Evolutionary conservation across 345 rosid species (phyloP).

Genomic region (Gossypium longicalyx): DNA sequence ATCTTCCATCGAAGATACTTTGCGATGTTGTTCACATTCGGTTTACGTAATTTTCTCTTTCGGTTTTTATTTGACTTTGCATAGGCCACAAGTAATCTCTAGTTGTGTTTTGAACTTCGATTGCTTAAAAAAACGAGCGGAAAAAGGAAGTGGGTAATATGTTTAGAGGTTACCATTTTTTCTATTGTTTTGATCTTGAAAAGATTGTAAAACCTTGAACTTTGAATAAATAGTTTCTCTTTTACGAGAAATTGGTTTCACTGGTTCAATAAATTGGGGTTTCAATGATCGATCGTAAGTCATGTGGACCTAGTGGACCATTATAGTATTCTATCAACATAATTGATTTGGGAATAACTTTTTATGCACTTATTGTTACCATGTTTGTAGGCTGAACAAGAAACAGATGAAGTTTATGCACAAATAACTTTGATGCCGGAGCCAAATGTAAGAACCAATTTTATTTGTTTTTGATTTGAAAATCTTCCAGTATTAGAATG

Average conservation of each 20-base stretch:
- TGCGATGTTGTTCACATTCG: slow-evolving; percentile 72
- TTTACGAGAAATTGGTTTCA: background rate
- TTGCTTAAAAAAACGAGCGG: slow-evolving; percentile 12
- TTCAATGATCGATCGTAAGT: background rate
- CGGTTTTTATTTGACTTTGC: background rate
- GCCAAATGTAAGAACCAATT: slow-evolving; percentile 40
- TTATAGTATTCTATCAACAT: slow-evolving; percentile 5
- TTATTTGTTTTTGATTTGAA: slow-evolving; percentile 13
- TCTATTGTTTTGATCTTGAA: background rate
- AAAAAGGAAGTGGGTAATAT: background rate
- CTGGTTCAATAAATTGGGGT: background rate
- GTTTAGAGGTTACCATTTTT: background rate
- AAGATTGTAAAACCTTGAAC: background rate
- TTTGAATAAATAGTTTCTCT: background rate
- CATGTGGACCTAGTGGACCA: background rate
- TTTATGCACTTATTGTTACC: slow-evolving; percentile 2
- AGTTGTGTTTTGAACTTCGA: background rate
- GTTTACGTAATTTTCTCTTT: slow-evolving; percentile 39
- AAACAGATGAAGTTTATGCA: slow-evolving; percentile 94
- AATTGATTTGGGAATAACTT: slow-evolving; percentile 12
- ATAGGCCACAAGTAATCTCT: background rate
- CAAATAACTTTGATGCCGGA: slow-evolving; percentile 79
- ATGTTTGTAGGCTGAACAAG: slow-evolving; percentile 78
- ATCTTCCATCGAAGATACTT: slow-evolving; percentile 72
- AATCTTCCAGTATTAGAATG: background rate